A percentile compares a stretch with the other conserved stretches of the same genome.
phyloP scores from a whole-genome alignment of 805 yeast genomes.

The Candida quercuum region DNA sequence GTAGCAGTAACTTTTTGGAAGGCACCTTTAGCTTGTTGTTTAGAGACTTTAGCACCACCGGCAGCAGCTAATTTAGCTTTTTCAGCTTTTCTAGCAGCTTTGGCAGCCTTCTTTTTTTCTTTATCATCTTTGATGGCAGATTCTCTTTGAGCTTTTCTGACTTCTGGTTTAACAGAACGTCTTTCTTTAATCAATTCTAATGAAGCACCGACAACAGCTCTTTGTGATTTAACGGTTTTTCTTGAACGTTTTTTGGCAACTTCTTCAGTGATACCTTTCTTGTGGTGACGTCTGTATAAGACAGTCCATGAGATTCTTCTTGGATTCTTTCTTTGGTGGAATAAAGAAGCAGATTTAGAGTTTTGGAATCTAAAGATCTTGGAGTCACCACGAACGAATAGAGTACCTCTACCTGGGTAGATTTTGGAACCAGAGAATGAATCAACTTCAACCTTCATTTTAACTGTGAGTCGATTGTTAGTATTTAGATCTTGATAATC shows the following conservation, averaged over 20 bases:
- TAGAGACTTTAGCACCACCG: conserved; percentile 75
- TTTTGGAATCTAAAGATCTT: conserved; percentile 99
- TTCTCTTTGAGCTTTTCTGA: conserved; percentile 96
- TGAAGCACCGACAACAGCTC: conserved; percentile 99
- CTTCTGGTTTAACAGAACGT: conserved; percentile 93
- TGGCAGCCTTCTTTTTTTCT: conserved; percentile 86
- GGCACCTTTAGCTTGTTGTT: conserved; percentile 97
- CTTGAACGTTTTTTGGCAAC: conserved; percentile 94
- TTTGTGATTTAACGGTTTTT: conserved; percentile 96
- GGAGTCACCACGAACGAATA: conserved; percentile 99
- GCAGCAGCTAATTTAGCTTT: conserved; percentile 79
- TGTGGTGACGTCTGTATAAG: conserved; percentile 99
- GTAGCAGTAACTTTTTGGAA: conserved; percentile 95
- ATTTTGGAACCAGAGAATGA: conserved; percentile 99
- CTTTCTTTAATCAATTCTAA: conserved; percentile 97
- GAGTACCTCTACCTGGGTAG: conserved; percentile 99
- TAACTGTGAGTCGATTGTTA: conserved; percentile 19
- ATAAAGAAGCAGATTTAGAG: conserved; percentile 95
- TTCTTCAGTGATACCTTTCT: conserved; percentile 99
- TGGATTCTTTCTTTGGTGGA: conserved; percentile 99
- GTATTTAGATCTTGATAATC: conserved; percentile 6
- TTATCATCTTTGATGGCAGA: conserved; percentile 78
- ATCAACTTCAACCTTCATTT: conserved; percentile 99
- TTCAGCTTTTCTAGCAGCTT: conserved; percentile 93
- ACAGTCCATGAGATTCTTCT: conserved; percentile 99